phyloP scores from a whole-genome alignment of 371 early-diverging fungal genomes.

The Gilbertella persicaria region DNA sequence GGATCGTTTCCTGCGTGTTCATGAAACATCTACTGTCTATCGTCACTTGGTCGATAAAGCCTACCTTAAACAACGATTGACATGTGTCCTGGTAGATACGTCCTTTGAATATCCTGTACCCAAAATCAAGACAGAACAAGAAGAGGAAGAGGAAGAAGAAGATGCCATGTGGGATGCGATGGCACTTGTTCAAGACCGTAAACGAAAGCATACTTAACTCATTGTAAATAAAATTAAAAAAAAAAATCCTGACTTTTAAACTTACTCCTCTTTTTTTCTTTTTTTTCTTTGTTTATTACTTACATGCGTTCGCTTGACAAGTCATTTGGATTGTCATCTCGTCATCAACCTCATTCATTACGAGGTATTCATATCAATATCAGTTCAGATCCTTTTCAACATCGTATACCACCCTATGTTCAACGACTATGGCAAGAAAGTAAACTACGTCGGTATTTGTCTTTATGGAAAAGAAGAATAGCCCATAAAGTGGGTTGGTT shows the following conservation, averaged over 20 bases:
- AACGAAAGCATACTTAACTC: conserved; percentile 20
- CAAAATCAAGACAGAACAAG: conserved; percentile 31
- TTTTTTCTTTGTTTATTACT: no score
- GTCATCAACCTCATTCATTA: conserved; percentile 10
- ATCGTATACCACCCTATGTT: conserved; percentile 48
- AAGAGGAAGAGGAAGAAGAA: conserved; percentile 48
- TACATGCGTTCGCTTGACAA: conserved; percentile 20
- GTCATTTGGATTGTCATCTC: conserved; percentile 17
- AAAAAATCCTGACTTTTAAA: background rate
- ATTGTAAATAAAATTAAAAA: background rate
- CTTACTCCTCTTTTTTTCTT: background rate
- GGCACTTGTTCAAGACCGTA: conserved; percentile 22
- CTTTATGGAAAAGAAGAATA: conserved; percentile 21
- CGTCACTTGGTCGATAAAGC: conserved; percentile 65
- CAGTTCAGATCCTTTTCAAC: conserved; percentile 54
- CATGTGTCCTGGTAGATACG: conserved; percentile 67
- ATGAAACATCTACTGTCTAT: conserved; percentile 61
- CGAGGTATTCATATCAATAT: conserved; percentile 58
- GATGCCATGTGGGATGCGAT: conserved; percentile 57
- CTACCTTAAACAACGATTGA: conserved; percentile 83
- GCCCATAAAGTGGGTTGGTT: conserved; percentile 21
- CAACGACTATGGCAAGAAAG: conserved; percentile 53
- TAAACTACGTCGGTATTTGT: conserved; percentile 24
- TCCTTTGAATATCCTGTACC: conserved; percentile 43
- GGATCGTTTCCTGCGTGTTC: conserved; percentile 80